A percentile compares a stretch with the other conserved stretches of the same genome.
Conservation (phyloP, 345 rosid species). For the Arabis hirsuta region DNA sequence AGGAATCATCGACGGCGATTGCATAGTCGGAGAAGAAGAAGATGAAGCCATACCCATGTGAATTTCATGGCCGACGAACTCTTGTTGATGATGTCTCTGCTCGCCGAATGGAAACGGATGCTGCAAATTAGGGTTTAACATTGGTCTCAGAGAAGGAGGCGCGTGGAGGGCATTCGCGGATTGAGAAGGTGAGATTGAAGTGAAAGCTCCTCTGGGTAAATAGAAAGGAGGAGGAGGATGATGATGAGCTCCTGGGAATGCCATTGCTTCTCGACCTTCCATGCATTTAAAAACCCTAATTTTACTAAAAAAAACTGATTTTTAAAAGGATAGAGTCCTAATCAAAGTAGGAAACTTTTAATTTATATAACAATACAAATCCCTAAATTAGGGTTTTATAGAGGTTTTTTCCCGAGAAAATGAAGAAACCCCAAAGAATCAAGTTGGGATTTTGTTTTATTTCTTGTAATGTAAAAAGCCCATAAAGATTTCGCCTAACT, state of each 20-base stretch:
- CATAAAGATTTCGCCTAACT: background rate
- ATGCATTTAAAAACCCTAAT: slow-evolving; percentile 66
- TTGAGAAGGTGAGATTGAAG: slow-evolving; percentile 58
- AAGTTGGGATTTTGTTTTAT: background rate
- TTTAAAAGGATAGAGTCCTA: background rate
- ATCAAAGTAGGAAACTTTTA: slow-evolving; percentile 15
- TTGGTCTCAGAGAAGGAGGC: slow-evolving; percentile 59
- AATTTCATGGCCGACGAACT: slow-evolving; percentile 56
- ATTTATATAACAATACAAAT: no score
- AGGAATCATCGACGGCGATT: slow-evolving; percentile 3
- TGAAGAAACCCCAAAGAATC: slow-evolving; percentile 2
- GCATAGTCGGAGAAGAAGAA: slow-evolving; percentile 29
- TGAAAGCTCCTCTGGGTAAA: slow-evolving; percentile 63
- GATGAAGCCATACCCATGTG: slow-evolving; percentile 51
- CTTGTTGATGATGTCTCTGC: slow-evolving; percentile 50
- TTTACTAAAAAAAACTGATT: background rate
- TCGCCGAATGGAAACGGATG: slow-evolving; percentile 55
- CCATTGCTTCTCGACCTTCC: slow-evolving; percentile 95
- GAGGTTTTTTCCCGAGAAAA: slow-evolving; percentile 2
- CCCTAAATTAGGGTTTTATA: slow-evolving; percentile 23
- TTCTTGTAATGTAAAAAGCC: slow-evolving; percentile 5
- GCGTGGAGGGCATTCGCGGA: slow-evolving; percentile 52
- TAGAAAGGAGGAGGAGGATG: slow-evolving; percentile 60
- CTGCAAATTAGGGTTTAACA: slow-evolving; percentile 54
- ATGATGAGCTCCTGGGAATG: slow-evolving; percentile 63